Percentiles rank a stretch among this genome's conserved stretches.
Evolutionary conservation across 495 filamentous ascomycete genomes (phyloP).

Genomic region (Daldinia grandis): DNA sequence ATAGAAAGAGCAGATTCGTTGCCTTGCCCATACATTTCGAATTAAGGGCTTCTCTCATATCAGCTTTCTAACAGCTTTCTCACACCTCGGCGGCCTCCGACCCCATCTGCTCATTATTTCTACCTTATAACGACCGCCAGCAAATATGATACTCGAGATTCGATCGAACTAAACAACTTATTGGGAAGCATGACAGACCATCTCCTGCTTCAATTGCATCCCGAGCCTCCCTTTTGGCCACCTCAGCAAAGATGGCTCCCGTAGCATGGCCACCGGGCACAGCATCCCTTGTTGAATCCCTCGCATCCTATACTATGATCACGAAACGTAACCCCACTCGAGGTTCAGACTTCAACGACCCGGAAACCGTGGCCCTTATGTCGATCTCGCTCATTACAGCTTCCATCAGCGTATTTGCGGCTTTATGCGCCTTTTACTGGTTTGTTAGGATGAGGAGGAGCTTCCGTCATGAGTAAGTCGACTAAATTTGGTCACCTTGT

Average conservation of each 20-base stretch:
- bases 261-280: constrained; percentile 9
- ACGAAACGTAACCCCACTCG: constrained; percentile 9
- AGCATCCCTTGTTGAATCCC: constrained; percentile 5
- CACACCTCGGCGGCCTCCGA: not conserved
- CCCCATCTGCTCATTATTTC: not conserved
- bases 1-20: not conserved
- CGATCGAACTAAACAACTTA: not conserved
- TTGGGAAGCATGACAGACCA: constrained; percentile 31
- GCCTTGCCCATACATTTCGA: not conserved
- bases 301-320: constrained; percentile 3
- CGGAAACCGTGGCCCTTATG: constrained; percentile 36
- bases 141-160: constrained; percentile 12
- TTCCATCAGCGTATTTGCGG: constrained; percentile 61
- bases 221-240: constrained; percentile 21
- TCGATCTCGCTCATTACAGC: constrained; percentile 46
- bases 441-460: constrained; percentile 75
- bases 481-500: not conserved
- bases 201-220: constrained; percentile 10
- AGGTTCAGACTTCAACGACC: not conserved
- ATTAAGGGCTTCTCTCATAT: not conserved
- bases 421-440: constrained; percentile 69
- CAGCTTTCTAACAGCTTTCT: not conserved
- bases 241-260: constrained; percentile 33
- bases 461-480: constrained; percentile 77
- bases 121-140: not conserved